These are phyloP conservation scores for Trypanosoma rangeli DNA, from an alignment of 208 protist genomes.

Conservation along the genomic window DNA sequence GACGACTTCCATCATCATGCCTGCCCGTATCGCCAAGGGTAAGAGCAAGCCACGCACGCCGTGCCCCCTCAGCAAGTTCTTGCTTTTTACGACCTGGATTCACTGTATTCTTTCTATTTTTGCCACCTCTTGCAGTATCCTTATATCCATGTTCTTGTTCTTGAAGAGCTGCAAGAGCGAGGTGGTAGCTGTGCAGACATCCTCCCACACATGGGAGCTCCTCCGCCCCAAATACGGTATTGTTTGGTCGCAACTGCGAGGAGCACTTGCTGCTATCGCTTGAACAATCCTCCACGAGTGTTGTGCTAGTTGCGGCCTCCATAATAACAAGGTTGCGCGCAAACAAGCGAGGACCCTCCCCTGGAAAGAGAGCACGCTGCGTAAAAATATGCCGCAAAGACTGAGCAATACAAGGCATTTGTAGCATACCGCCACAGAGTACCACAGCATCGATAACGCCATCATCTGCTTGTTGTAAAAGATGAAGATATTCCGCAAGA, in stretches of 20 bases:
- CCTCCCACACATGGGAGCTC: slow-evolving; percentile 68
- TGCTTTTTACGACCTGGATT: not conserved
- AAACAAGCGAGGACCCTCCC: slow-evolving; percentile 3
- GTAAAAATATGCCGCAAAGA: slow-evolving; percentile 37
- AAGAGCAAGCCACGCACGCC: slow-evolving; percentile 30
- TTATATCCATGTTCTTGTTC: slow-evolving; percentile 17
- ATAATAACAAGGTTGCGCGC: slow-evolving; percentile 31
- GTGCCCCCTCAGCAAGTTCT: slow-evolving; percentile 22
- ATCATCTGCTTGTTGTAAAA: slow-evolving; percentile 16
- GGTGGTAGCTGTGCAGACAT: slow-evolving; percentile 67
- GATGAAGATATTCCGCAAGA: slow-evolving; percentile 48
- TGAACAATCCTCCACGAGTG: not conserved
- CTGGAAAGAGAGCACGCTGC: not conserved
- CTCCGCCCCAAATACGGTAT: slow-evolving; percentile 42
- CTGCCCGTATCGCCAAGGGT: slow-evolving; percentile 12
- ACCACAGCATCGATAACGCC: slow-evolving; percentile 53
- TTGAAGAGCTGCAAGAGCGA: slow-evolving; percentile 34
- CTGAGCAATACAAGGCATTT: slow-evolving; percentile 61
- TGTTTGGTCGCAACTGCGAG: slow-evolving; percentile 14
- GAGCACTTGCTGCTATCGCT: not conserved
- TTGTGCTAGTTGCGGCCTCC: slow-evolving; percentile 21
- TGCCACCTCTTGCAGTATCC: not conserved
- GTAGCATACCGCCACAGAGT: slow-evolving; percentile 76
- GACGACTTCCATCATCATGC: not conserved
- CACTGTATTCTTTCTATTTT: slow-evolving; percentile 6